Percentiles rank a stretch among this genome's conserved stretches.
Conservation (phyloP, 1,139 yeast species). For the Pichia sp. region DNA sequence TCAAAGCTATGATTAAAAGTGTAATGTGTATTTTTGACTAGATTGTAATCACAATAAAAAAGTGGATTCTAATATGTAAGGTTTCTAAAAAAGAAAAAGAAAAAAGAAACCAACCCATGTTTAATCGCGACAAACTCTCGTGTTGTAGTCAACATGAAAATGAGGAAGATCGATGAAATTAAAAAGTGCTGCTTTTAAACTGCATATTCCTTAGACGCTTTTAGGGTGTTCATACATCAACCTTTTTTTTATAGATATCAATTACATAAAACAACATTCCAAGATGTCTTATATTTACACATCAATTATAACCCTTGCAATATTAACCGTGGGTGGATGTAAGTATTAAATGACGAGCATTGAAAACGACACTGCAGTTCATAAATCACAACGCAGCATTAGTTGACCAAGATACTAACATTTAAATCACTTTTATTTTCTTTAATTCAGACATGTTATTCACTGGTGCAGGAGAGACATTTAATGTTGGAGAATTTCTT, state of each 20-base stretch:
- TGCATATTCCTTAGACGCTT: background rate
- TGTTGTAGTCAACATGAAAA: background rate
- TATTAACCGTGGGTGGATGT: conserved; percentile 17
- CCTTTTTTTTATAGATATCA: background rate
- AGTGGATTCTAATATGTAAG: no score
- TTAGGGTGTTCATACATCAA: background rate
- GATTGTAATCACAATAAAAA: background rate
- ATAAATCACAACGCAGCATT: background rate
- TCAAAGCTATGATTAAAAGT: conserved; percentile 21
- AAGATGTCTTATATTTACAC: conserved; percentile 11
- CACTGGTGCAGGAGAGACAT: conserved; percentile 86
- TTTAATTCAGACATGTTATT: conserved; percentile 56
- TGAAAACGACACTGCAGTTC: background rate
- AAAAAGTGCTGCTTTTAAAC: background rate
- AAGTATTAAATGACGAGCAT: conserved; percentile 2
- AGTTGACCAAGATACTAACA: background rate
- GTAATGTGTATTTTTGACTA: background rate
- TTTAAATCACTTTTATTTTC: background rate
- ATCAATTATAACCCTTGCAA: conserved; percentile 11
- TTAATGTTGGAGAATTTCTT: conserved; percentile 84
- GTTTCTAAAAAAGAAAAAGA: background rate
- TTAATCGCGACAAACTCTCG: background rate
- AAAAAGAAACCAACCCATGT: background rate
- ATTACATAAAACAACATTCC: background rate
- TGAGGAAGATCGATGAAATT: background rate